Conservation (phyloP, 805 yeast genomes). For the Lachancea thermotolerans region DNA sequence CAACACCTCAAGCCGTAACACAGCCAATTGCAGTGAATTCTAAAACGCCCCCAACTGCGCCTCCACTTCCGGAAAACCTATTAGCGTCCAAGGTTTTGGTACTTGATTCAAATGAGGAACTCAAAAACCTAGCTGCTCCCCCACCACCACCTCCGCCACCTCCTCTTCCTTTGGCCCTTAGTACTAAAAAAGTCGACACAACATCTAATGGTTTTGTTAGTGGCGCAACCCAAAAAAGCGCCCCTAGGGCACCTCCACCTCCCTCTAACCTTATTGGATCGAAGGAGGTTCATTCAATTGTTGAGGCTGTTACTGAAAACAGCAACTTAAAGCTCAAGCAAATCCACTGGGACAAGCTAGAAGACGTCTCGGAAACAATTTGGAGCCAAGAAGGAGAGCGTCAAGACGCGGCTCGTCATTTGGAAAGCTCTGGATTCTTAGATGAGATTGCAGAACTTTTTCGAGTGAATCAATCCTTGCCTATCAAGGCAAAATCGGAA, state of each 20-base stretch:
- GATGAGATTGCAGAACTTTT: slow-evolving; percentile 57
- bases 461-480: slow-evolving; percentile 37
- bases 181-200: no score
- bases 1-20: no score
- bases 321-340: slow-evolving; percentile 44
- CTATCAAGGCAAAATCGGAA: slow-evolving; percentile 14
- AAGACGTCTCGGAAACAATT: slow-evolving; percentile 49
- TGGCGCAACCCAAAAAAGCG: background rate
- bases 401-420: slow-evolving; percentile 43
- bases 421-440: slow-evolving; percentile 55
- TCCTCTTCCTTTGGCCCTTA: slow-evolving; percentile 33
- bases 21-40: no score
- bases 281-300: no score
- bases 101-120: no score
- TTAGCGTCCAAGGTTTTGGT: background rate
- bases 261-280: no score
- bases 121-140: no score
- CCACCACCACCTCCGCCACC: slow-evolving; percentile 12
- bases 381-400: slow-evolving; percentile 46
- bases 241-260: no score
- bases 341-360: slow-evolving; percentile 77
- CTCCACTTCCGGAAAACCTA: background rate
- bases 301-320: no score
- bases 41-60: background rate
- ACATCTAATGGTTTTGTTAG: no score